Conservation (phyloP, 2,329 filamentous ascomycete genomes). For the Trichoderma sp. region DNA sequence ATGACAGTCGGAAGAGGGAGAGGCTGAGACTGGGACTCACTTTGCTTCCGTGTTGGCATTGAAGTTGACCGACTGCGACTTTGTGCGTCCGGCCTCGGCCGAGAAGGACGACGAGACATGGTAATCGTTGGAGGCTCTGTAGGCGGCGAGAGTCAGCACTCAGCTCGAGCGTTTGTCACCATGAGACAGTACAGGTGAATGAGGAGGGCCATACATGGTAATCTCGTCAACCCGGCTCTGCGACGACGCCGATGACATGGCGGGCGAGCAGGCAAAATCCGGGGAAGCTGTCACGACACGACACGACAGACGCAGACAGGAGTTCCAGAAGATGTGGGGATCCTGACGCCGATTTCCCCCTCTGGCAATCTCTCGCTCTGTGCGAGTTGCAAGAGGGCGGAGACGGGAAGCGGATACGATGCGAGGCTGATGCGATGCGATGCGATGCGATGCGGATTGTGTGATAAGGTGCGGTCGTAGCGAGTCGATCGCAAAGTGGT, state of each 20-base stretch:
- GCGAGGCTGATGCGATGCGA: slow-evolving; percentile 3
- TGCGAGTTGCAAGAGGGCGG: slow-evolving; percentile 24
- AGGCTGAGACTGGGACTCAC: slow-evolving; percentile 38
- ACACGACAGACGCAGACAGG: neutral
- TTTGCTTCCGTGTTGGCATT: slow-evolving; percentile 52
- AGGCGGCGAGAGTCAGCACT: slow-evolving; percentile 9
- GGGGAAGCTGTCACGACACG: slow-evolving; percentile 27
- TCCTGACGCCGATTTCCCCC: slow-evolving; percentile 22
- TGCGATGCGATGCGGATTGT: neutral
- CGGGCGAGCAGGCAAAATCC: slow-evolving; percentile 23
- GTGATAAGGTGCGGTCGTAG: neutral
- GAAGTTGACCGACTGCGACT: slow-evolving; percentile 46
- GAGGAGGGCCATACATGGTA: slow-evolving; percentile 33
- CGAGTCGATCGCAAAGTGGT: neutral
- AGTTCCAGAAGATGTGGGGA: slow-evolving; percentile 25
- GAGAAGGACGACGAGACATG: slow-evolving; percentile 39
- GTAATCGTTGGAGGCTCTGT: slow-evolving; percentile 35
- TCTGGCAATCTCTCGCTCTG: slow-evolving; percentile 24
- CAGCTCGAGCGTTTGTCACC: too few relatives aligned
- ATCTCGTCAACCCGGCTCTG: slow-evolving; percentile 36
- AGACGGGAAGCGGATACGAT: slow-evolving; percentile 27
- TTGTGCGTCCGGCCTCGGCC: slow-evolving; percentile 43
- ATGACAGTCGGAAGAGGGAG: neutral
- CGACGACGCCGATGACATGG: slow-evolving; percentile 30
- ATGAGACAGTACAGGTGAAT: neutral